phyloP scores from a whole-genome alignment of 2,329 filamentous ascomycete species.

The Fusarium subglutinans region DNA sequence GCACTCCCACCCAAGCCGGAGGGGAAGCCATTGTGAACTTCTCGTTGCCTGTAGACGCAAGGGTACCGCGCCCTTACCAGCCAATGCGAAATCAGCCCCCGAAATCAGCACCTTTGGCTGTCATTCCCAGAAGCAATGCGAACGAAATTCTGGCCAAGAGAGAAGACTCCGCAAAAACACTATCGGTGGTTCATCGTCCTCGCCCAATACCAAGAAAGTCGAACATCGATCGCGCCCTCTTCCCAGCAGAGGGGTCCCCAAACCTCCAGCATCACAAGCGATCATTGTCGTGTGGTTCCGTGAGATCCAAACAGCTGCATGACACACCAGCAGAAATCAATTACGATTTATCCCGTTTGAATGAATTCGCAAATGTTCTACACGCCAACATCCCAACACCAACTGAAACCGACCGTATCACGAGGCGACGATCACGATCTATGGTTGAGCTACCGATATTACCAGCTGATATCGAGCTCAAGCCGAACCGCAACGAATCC shows the following conservation, averaged over 20 bases:
- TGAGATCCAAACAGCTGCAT: slow-evolving; percentile 58
- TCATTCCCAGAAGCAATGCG: slow-evolving; percentile 31
- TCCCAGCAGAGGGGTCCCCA: slow-evolving; percentile 54
- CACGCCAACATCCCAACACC: slow-evolving; percentile 7
- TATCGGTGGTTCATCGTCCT: slow-evolving; percentile 60
- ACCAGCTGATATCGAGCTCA: slow-evolving; percentile 5
- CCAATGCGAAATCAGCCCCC: slow-evolving; percentile 11
- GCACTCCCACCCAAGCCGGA: slow-evolving; percentile 6
- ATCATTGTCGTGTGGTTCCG: slow-evolving; percentile 60
- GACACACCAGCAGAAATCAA: slow-evolving; percentile 58
- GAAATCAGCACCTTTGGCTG: slow-evolving; percentile 32
- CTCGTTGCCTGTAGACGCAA: slow-evolving; percentile 35
- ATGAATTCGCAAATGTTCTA: slow-evolving; percentile 46
- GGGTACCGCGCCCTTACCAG: slow-evolving; percentile 43
- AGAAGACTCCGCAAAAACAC: slow-evolving; percentile 5
- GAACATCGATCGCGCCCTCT: slow-evolving; percentile 57
- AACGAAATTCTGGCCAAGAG: slow-evolving; percentile 9
- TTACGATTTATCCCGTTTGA: slow-evolving; percentile 55
- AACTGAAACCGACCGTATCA: slow-evolving; percentile 27
- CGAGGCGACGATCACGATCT: slow-evolving; percentile 40
- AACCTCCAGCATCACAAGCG: slow-evolving; percentile 55
- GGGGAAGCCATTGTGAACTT: slow-evolving; percentile 32
- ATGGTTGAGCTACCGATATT: slow-evolving; percentile 39
- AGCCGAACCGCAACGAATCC: neutral
- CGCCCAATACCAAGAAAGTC: slow-evolving; percentile 63